Conservation (phyloP, 345 rosid genomes). For the Eucalyptus paniculata region DNA sequence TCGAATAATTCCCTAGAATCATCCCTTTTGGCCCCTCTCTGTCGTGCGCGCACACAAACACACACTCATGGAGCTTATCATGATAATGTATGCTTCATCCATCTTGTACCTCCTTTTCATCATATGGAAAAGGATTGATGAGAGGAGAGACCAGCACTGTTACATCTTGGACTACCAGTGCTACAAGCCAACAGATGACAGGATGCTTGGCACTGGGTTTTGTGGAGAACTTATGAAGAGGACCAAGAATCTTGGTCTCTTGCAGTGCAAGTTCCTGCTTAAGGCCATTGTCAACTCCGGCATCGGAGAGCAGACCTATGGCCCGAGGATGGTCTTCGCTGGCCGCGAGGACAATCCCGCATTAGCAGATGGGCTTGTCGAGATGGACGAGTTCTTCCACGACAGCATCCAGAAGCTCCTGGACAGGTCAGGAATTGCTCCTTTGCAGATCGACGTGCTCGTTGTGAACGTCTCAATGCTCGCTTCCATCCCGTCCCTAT, state of each 20-base stretch:
- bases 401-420: slow-evolving; percentile 54
- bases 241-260: slow-evolving; percentile 36
- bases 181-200: slow-evolving; percentile 46
- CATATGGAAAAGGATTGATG: slow-evolving; percentile 25
- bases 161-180: slow-evolving; percentile 54
- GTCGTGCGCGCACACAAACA: not conserved
- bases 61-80: slow-evolving; percentile 21
- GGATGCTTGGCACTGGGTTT: slow-evolving; percentile 34
- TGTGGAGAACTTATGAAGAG: slow-evolving; percentile 32
- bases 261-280: slow-evolving; percentile 49
- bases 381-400: slow-evolving; percentile 78
- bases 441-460: slow-evolving; percentile 60
- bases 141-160: slow-evolving; percentile 34
- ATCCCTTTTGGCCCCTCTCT: not conserved
- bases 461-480: slow-evolving; percentile 79
- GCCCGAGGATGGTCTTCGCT: slow-evolving; percentile 41
- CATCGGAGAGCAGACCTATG: slow-evolving; percentile 60
- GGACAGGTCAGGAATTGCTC: slow-evolving; percentile 38
- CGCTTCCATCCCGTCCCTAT: slow-evolving; percentile 40
- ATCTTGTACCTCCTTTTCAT: slow-evolving; percentile 13
- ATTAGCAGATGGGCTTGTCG: slow-evolving; percentile 37
- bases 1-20: not conserved
- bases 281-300: slow-evolving; percentile 67
- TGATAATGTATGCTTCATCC: slow-evolving; percentile 12
- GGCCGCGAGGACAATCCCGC: slow-evolving; percentile 49